Evolutionary conservation across 441 rosid species (phyloP).

Genomic region (Brassica balearica): DNA sequence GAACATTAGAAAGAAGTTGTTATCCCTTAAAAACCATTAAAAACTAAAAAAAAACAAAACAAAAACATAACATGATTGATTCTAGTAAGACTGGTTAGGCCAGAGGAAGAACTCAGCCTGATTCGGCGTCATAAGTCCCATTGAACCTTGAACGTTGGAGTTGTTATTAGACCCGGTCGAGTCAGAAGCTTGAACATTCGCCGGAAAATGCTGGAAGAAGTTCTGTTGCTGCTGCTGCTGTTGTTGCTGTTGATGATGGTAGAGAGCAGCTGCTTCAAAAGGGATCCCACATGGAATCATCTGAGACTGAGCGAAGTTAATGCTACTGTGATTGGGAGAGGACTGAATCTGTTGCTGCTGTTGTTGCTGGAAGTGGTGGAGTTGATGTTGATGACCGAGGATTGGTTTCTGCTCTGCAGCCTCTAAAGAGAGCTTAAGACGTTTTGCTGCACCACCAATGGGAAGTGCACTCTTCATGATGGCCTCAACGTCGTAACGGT

Average conservation of each 20-base stretch:
- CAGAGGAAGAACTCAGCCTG: constrained; percentile 77
- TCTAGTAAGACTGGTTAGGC: constrained; percentile 75
- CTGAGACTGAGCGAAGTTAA: constrained; percentile 59
- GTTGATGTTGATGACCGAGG: constrained; percentile 31
- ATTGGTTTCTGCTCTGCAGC: constrained; percentile 65
- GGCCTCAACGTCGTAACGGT: constrained; percentile 82
- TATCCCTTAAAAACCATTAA: constrained; percentile 23
- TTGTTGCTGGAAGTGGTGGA: constrained; percentile 50
- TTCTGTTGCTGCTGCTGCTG: constrained; percentile 38
- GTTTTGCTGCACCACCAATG: constrained; percentile 85
- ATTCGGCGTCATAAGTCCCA: constrained; percentile 54
- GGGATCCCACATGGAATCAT: constrained; percentile 72
- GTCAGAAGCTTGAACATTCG: constrained; percentile 41
- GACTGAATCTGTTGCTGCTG: constrained; percentile 41
- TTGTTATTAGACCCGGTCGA: constrained; percentile 52
- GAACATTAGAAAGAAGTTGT: constrained; percentile 32
- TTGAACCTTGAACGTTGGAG: constrained; percentile 46
- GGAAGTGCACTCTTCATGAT: constrained; percentile 83
- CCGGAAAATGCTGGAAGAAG: constrained; percentile 69
- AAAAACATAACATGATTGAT: constrained; percentile 15
- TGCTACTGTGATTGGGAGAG: constrained; percentile 52
- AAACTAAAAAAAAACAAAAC: not conserved
- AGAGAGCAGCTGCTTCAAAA: constrained; percentile 57
- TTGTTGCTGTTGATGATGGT: constrained; percentile 53
- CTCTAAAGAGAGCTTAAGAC: constrained; percentile 75